A percentile compares a stretch with the other conserved stretches of the same genome.
Evolutionary conservation across 164 flowering plant genomes (phyloP).

Genomic region (Chimonanthus praecox): DNA sequence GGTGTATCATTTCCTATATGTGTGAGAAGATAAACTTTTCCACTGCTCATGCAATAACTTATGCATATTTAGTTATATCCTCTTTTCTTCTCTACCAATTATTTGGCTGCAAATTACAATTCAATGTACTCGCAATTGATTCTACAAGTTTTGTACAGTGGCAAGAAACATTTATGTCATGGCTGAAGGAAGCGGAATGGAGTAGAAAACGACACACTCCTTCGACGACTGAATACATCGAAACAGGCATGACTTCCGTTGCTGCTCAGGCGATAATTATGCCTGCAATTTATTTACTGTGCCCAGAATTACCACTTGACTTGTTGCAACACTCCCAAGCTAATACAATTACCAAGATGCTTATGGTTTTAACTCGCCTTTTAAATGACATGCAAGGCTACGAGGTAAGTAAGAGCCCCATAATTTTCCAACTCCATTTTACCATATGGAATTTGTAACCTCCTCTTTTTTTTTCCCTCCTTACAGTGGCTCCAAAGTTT

Average conservation of each 20-base stretch:
- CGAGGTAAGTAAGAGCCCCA: neutral
- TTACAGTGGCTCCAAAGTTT: neutral
- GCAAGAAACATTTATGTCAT: neutral
- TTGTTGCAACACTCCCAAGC: neutral
- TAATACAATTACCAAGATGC: constrained; percentile 21
- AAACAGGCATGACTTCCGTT: neutral
- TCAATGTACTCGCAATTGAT: too few species aligned
- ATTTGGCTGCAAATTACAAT: too few species aligned
- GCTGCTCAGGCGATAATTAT: neutral
- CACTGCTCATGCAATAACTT: too few species aligned
- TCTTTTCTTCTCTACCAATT: too few species aligned
- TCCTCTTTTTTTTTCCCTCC: neutral
- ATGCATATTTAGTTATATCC: too few species aligned
- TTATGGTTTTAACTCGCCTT: constrained; percentile 35
- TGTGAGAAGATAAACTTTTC: too few species aligned
- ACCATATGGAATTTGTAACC: neutral
- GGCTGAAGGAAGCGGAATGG: constrained; percentile 9
- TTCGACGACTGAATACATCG: neutral
- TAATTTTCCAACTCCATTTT: too few species aligned
- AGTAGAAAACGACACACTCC: neutral
- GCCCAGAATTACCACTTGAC: neutral
- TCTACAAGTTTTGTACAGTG: neutral
- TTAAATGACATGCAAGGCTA: constrained; percentile 20
- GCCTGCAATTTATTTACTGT: neutral
- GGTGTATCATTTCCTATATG: too few species aligned